Evolutionary conservation across 1,284 basidiomycete genomes (phyloP).

Genomic region (Ustanciosporium gigantosporum): DNA sequence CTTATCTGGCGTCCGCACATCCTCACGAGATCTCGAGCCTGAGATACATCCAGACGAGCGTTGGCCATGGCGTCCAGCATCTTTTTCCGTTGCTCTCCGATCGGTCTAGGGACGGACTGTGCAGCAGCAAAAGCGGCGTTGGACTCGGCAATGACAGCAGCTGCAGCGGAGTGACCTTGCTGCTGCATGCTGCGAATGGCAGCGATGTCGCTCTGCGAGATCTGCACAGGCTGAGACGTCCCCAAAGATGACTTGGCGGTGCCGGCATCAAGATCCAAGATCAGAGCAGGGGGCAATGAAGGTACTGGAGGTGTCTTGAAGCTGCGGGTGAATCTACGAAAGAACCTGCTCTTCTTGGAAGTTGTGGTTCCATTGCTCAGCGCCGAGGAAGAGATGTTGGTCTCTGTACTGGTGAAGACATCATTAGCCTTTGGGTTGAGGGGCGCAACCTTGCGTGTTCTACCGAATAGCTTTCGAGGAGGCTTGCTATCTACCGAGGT

Average conservation of each 20-base stretch:
- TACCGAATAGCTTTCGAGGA: conserved; percentile 20
- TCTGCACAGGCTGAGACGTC: neutral
- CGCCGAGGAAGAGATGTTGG: conserved; percentile 19
- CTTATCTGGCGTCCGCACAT: conserved; percentile 37
- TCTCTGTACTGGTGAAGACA: conserved; percentile 5
- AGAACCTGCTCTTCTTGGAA: conserved; percentile 22
- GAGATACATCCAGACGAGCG: conserved; percentile 20
- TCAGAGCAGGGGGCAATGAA: conserved; percentile 24
- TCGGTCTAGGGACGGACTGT: conserved; percentile 7
- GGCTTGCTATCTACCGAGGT: conserved; percentile 4
- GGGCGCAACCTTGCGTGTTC: conserved; percentile 11
- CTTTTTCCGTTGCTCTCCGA: conserved; percentile 6
- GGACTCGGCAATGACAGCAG: conserved; percentile 22
- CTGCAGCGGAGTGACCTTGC: conserved; percentile 9
- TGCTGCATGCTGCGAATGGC: neutral
- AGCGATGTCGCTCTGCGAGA: neutral
- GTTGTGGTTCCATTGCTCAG: conserved; percentile 10
- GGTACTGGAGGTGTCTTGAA: conserved; percentile 20
- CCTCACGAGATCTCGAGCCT: conserved; percentile 20
- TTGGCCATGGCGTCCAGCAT: conserved; percentile 37
- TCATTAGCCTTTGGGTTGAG: neutral
- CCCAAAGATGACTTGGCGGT: conserved; percentile 1
- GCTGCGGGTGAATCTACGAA: conserved; percentile 10
- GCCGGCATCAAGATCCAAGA: conserved; percentile 26
- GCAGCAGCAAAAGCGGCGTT: conserved; percentile 21